Evolutionary conservation across 78 protist genomes (phyloP).

Genomic region (Fonticula alba): DNA sequence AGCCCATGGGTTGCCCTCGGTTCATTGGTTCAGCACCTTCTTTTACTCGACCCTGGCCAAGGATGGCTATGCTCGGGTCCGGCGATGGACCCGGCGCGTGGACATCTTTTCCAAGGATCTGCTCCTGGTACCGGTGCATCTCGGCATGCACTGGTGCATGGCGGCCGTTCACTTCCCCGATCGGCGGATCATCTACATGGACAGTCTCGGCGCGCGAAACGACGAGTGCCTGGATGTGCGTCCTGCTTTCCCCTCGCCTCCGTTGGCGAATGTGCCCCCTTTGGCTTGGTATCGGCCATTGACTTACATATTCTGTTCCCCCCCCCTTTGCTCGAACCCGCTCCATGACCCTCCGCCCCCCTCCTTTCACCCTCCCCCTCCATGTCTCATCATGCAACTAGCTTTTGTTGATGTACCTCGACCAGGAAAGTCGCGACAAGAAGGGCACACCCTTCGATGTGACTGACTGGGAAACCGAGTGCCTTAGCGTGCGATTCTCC

Average conservation of each 20-base stretch:
- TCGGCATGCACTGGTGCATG: conserved; percentile 57
- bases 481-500: too few species aligned
- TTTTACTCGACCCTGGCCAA: conserved; percentile 38
- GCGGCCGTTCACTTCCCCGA: conserved; percentile 45
- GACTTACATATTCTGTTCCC: too few species aligned
- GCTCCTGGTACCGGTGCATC: conserved; percentile 58
- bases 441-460: not conserved
- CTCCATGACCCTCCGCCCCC: too few species aligned
- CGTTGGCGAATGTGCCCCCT: too few species aligned
- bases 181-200: conserved; percentile 49
- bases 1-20: not conserved
- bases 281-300: too few species aligned
- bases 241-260: too few species aligned
- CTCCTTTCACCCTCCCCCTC: too few species aligned
- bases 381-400: too few species aligned
- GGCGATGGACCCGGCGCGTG: conserved; percentile 38
- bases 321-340: too few species aligned
- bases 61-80: conserved; percentile 30
- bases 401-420: not conserved
- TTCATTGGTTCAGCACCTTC: conserved; percentile 35
- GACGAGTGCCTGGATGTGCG: not conserved
- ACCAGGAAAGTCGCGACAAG: not conserved
- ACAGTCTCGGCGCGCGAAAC: conserved; percentile 27
- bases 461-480: too few species aligned
- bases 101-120: conserved; percentile 48